Evolutionary conservation across 2,329 filamentous ascomycete species (phyloP).

Genomic region (Macrophomina tecta): DNA sequence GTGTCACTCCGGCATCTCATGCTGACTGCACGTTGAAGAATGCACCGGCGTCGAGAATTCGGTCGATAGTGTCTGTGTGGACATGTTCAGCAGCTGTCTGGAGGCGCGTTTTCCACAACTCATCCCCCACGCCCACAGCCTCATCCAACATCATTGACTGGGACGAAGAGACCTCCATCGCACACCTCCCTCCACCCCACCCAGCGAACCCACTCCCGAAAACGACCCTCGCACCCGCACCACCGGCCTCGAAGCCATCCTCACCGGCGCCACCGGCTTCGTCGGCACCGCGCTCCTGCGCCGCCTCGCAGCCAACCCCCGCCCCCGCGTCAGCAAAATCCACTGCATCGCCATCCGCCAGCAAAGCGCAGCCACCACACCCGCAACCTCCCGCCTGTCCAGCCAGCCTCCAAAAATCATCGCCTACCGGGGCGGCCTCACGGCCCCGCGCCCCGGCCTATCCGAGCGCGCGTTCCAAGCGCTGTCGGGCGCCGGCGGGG

Average conservation of each 20-base stretch:
- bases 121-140: too few species aligned
- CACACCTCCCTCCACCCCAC: constrained; percentile 30
- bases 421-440: constrained; percentile 47
- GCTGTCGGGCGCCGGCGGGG: constrained; percentile 24
- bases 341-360: constrained; percentile 53
- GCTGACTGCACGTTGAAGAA: too few species aligned
- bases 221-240: constrained; percentile 3
- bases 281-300: constrained; percentile 30
- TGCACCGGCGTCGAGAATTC: too few species aligned
- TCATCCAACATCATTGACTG: constrained; percentile 40
- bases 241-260: constrained; percentile 9
- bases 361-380: neutral
- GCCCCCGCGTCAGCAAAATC: constrained; percentile 34
- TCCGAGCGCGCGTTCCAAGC: constrained; percentile 3
- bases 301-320: constrained; percentile 40
- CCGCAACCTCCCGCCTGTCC: neutral
- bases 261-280: constrained; percentile 33
- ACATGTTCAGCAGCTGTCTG: too few species aligned
- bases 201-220: neutral
- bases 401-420: constrained; percentile 27
- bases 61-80: too few species aligned
- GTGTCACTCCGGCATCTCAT: too few species aligned
- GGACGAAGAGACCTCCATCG: constrained; percentile 41
- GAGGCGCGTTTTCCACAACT: neutral
- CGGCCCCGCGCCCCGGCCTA: constrained; percentile 45